phyloP scores from a whole-genome alignment of 2,329 filamentous ascomycete species.

The Penicillium sp. region DNA sequence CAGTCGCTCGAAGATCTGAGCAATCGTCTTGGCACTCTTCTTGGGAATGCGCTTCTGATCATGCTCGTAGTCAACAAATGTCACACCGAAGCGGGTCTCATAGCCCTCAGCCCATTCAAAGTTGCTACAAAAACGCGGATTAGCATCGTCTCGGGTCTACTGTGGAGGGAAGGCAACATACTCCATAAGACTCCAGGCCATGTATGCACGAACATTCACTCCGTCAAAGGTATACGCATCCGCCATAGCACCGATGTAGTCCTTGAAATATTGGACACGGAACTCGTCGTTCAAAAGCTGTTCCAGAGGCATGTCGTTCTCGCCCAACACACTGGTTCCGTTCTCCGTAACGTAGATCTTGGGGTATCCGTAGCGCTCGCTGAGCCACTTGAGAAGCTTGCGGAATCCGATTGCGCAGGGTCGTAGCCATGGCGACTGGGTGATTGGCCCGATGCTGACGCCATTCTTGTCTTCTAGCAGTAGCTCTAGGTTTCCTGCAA shows the following conservation, averaged over 20 bases:
- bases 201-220: constrained; percentile 77
- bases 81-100: constrained; percentile 81
- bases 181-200: constrained; percentile 88
- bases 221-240: constrained; percentile 70
- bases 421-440: constrained; percentile 78
- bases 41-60: constrained; percentile 80
- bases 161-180: constrained; percentile 31
- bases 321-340: constrained; percentile 79
- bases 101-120: constrained; percentile 94
- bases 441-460: constrained; percentile 76
- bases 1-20: constrained; percentile 69
- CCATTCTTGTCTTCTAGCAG: constrained; percentile 71
- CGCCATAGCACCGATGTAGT: constrained; percentile 76
- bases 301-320: constrained; percentile 72
- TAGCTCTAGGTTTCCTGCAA: constrained; percentile 73
- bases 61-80: constrained; percentile 77
- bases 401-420: constrained; percentile 76
- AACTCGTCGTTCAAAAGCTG: constrained; percentile 80
- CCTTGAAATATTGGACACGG: constrained; percentile 75
- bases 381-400: constrained; percentile 74
- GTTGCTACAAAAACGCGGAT: constrained; percentile 55
- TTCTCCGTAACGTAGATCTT: constrained; percentile 89
- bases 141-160: not conserved
- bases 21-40: constrained; percentile 75
- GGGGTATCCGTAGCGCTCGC: constrained; percentile 72